Base-by-base conservation (phyloP, 192 early-diverging fungal genomes). In the Spizellomyces sp. region DNA sequence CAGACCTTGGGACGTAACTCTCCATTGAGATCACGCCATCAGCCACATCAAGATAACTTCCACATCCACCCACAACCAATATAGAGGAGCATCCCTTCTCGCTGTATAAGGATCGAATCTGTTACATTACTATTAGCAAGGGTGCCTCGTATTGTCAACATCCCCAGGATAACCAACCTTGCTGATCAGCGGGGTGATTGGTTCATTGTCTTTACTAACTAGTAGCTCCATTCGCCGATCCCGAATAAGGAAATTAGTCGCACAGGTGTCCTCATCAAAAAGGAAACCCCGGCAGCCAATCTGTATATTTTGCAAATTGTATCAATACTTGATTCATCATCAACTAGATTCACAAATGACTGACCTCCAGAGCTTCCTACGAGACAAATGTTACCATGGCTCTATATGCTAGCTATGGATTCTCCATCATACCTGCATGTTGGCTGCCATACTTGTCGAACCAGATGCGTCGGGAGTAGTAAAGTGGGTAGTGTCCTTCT, bases 261-360 rank as follows among this genome's bases (percentile, higher is more conserved):
- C 86, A 21, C 84, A 86, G 3, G 84, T 86, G 63, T 88, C 86
- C 57, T 88, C 86, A 64, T 88, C 86, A 59, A 85, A 80, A 22
- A 86, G 57, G 8, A 88, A 64, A 0, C 75, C 75, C 3, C 70
- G 66, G 10, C 75, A 73, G 7, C 77, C 77, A 1, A 76, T 68
- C 65, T 86, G 83, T 41, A 84, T n/a, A 62, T 5, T 22, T 54
- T 36, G 27, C 27, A 36, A 3, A 36, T 36, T 36, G 27, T 36
- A 36, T 36, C 27, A 36, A 36, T 36, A 36, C 27, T 36, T 36
- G 27, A 36, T 36, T 3, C 27, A 36, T 3, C 27, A 36, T 36
- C 27, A 36, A 36, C 3, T 36, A 36, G 27, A 36, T 36, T 36
- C 27, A 36, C 27, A 3, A 36, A 36, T 36, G 27, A 36, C 27